Conservation (phyloP, 2,329 filamentous ascomycete species). For the Aurifilum marmelostoma region DNA sequence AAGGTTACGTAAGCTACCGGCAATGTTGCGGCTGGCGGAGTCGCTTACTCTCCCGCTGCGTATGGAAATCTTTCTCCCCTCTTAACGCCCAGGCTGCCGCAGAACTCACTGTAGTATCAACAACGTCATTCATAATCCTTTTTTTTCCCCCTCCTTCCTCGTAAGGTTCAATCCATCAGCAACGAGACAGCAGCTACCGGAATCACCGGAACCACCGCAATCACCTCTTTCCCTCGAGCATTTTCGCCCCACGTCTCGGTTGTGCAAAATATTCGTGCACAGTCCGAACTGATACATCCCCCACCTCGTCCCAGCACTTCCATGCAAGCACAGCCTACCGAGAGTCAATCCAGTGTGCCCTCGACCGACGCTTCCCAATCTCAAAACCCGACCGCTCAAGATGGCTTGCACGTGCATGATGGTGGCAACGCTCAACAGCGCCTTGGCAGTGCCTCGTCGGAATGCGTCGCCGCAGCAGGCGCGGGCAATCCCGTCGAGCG, state of each 20-base stretch:
- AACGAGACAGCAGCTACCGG: conserved; percentile 19
- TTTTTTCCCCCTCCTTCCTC: too few relatives aligned
- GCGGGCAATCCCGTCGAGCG: conserved; percentile 35
- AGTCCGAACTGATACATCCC: conserved; percentile 45
- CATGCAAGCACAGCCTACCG: conserved; percentile 65
- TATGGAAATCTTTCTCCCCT: not conserved
- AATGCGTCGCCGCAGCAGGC: conserved; percentile 36
- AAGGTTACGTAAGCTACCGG: not conserved
- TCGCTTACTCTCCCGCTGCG: not conserved
- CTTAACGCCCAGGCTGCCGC: not conserved
- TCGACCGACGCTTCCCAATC: conserved; percentile 42
- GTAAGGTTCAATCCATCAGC: conserved; percentile 10
- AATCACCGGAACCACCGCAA: conserved; percentile 8
- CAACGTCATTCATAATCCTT: conserved; percentile 24
- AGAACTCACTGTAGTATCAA: conserved; percentile 9
- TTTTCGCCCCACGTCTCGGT: conserved; percentile 38
- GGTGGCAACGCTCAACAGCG: conserved; percentile 41
- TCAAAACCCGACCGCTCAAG: conserved; percentile 48
- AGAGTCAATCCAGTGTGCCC: conserved; percentile 48
- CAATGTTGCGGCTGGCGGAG: not conserved
- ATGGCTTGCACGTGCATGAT: conserved; percentile 58
- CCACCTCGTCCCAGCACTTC: conserved; percentile 50
- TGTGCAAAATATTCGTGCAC: conserved; percentile 58
- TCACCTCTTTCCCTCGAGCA: not conserved
- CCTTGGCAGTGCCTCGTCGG: conserved; percentile 43